These are phyloP conservation scores for Phascolomyces articulosus DNA, from an alignment of 371 early-diverging fungal genomes.

Conservation along the genomic window DNA sequence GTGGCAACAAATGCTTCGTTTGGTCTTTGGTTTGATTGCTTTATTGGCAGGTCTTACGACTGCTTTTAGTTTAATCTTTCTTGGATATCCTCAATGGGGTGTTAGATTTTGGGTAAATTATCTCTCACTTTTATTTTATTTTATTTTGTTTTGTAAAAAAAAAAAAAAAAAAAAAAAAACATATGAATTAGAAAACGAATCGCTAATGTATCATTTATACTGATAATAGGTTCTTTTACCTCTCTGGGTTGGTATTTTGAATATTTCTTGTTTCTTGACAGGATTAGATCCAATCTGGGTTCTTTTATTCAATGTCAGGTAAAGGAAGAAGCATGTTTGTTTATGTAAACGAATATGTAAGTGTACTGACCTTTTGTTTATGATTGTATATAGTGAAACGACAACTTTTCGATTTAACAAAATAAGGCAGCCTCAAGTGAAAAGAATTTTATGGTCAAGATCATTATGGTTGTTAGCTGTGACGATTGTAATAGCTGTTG, in stretches of 20 bases:
- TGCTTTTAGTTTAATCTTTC: slow-evolving; percentile 59
- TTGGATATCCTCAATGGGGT: slow-evolving; percentile 55
- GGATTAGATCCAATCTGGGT: slow-evolving; percentile 55
- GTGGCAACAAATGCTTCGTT: slow-evolving; percentile 54
- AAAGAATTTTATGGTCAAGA: slow-evolving; percentile 38
- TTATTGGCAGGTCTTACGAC: slow-evolving; percentile 59
- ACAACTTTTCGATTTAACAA: slow-evolving; percentile 50
- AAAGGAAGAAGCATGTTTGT: not conserved
- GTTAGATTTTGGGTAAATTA: slow-evolving; percentile 61
- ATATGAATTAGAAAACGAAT: not conserved
- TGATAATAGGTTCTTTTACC: slow-evolving; percentile 35
- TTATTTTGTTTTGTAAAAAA: too few species aligned
- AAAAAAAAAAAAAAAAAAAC: not conserved
- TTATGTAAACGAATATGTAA: too few species aligned
- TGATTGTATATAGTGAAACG: slow-evolving; percentile 38
- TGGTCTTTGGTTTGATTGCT: slow-evolving; percentile 55
- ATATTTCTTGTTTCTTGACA: slow-evolving; percentile 38
- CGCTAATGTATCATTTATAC: not conserved
- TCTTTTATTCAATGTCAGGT: slow-evolving; percentile 50
- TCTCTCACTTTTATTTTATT: too few species aligned
- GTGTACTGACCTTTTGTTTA: too few species aligned
- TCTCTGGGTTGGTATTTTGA: slow-evolving; percentile 50
- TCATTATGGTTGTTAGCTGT: slow-evolving; percentile 41
- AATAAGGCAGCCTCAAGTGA: slow-evolving; percentile 45
- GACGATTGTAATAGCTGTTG: slow-evolving; percentile 31